Percentiles rank a stretch among this genome's conserved stretches.
These are phyloP conservation scores for Zalerion maritima DNA, from an alignment of 495 filamentous ascomycete species.

Conservation along the genomic window DNA sequence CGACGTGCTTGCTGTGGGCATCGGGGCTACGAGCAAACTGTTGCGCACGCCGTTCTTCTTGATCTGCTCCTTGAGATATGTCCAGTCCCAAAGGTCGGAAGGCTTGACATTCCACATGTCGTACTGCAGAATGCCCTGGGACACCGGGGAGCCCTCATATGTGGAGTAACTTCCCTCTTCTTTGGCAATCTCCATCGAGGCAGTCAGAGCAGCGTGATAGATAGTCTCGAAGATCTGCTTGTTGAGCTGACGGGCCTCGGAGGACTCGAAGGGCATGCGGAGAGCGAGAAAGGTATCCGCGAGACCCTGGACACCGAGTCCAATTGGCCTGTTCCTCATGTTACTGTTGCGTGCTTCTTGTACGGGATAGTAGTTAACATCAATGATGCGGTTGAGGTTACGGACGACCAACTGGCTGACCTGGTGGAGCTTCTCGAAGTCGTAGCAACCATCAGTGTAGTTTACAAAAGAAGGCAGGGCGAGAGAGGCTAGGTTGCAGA, in stretches of 20 bases:
- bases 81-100: constrained; percentile 94
- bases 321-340: constrained; percentile 87
- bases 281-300: constrained; percentile 98
- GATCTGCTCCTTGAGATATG: constrained; percentile 73
- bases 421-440: constrained; percentile 91
- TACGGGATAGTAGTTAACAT: constrained; percentile 94
- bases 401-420: constrained; percentile 77
- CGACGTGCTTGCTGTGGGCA: constrained; percentile 92
- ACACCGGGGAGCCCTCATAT: constrained; percentile 87
- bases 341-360: constrained; percentile 87
- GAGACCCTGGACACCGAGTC: constrained; percentile 92
- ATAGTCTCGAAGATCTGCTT: constrained; percentile 99
- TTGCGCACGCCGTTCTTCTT: constrained; percentile 86
- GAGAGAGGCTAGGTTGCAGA: constrained; percentile 93
- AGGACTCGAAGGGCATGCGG: constrained; percentile 90
- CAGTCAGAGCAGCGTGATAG: constrained; percentile 88
- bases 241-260: constrained; percentile 84
- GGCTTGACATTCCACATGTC: constrained; percentile 97
- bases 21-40: constrained; percentile 85
- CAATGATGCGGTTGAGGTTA: constrained; percentile 96
- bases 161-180: constrained; percentile 70
- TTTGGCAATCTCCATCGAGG: constrained; percentile 75
- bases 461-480: constrained; percentile 84
- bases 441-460: constrained; percentile 61
- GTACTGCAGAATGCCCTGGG: constrained; percentile 90